Evolutionary conservation across 192 early-diverging fungal species (phyloP).

Genomic region (Pilaira anomala): DNA sequence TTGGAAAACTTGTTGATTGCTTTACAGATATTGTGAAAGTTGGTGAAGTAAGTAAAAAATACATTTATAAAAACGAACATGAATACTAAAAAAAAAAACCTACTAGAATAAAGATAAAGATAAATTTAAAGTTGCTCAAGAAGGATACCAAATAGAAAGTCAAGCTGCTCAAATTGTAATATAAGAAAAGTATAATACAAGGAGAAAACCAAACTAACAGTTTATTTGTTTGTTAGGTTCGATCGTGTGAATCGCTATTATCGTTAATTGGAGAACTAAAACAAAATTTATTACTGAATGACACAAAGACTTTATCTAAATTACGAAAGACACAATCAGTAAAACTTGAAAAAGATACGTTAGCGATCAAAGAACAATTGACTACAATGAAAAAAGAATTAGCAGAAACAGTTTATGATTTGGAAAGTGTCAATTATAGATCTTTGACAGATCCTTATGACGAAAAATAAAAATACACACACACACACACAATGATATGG

Average conservation of each 20-base stretch:
- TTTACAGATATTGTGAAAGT: slow-evolving; percentile 53
- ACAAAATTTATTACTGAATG: slow-evolving; percentile 47
- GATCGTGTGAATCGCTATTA: slow-evolving; percentile 48
- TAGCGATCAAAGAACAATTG: slow-evolving; percentile 41
- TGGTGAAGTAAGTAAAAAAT: slow-evolving; percentile 42
- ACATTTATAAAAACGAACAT: neutral
- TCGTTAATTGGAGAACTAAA: slow-evolving; percentile 50
- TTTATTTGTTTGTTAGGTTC: slow-evolving; percentile 21
- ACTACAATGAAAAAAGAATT: slow-evolving; percentile 42
- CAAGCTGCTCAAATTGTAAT: slow-evolving; percentile 50
- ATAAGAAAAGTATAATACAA: neutral
- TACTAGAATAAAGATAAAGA: slow-evolving; percentile 44
- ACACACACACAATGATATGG: no score
- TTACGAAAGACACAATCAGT: slow-evolving; percentile 35
- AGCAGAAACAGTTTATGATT: slow-evolving; percentile 44
- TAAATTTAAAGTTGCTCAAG: slow-evolving; percentile 53
- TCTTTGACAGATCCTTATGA: slow-evolving; percentile 23
- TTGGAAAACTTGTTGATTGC: slow-evolving; percentile 47
- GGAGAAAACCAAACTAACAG: neutral
- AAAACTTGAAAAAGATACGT: slow-evolving; percentile 38
- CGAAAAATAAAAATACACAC: neutral
- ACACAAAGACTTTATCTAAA: slow-evolving; percentile 44
- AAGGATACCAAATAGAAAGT: slow-evolving; percentile 56
- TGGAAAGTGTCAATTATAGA: slow-evolving; percentile 46
- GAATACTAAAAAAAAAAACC: no score